phyloP scores from a whole-genome alignment of 371 early-diverging fungal genomes.

The Mortierella polycephala region DNA sequence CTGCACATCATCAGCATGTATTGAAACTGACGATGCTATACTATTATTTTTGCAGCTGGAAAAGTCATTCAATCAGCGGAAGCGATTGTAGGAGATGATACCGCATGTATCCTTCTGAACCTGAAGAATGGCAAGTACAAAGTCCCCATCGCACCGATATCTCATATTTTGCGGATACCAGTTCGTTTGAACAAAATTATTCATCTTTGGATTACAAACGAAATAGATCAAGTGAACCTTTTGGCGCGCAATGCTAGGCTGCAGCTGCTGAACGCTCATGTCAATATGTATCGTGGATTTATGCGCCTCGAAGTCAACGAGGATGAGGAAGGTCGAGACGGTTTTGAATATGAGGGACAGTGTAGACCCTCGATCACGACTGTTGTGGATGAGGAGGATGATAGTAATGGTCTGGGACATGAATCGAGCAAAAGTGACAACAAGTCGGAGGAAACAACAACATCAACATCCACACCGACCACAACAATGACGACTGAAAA shows the following conservation, averaged over 20 bases:
- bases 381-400: conserved; percentile 31
- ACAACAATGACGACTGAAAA: not conserved
- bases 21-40: not conserved
- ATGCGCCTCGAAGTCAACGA: conserved; percentile 53
- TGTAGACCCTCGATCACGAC: conserved; percentile 35
- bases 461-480: conserved; percentile 2
- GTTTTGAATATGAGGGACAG: not conserved
- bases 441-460: not conserved
- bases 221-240: conserved; percentile 48
- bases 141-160: too few relatives aligned
- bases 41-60: conserved; percentile 27
- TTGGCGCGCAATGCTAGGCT: conserved; percentile 46
- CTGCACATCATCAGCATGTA: not conserved
- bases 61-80: conserved; percentile 48
- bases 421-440: conserved; percentile 10
- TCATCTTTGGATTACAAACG: not conserved
- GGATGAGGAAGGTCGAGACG: conserved; percentile 17
- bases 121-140: conserved; percentile 50
- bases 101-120: conserved; percentile 44
- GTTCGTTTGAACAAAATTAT: too few relatives aligned
- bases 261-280: conserved; percentile 32
- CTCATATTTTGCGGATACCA: too few relatives aligned
- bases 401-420: conserved; percentile 3
- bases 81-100: conserved; percentile 49
- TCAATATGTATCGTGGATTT: conserved; percentile 53